Evolutionary conservation across 176 grass and related monocot genomes (phyloP), one percentile per base, ranked within the genome.

Genomic region (Oryza brachyantha): DNA sequence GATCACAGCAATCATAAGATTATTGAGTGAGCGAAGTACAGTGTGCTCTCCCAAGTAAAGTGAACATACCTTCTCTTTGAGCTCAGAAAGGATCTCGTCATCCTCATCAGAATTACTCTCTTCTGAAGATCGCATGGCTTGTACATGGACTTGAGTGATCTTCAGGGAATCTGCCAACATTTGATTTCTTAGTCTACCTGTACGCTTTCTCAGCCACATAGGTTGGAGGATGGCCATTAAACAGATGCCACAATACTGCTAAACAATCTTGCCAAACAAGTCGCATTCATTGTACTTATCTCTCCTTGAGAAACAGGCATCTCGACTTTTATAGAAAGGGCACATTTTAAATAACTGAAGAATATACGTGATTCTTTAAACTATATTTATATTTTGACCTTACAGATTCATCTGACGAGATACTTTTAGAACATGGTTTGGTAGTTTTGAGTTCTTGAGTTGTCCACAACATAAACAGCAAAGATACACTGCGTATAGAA

Each of bases 1-100:
- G 36, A 77, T 39, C 3, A 11, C 60, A 21, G 42, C 60, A 36
- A 72, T 7, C 60, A 60, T 14, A 46, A 76, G 32, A 59, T 40
- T 64, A 76, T 17, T 75, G 45, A 64, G 14, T 57, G 27, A 71
- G 28, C 36, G 28, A 50, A 84, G 76, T 34, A 68, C 9, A 35
- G 28, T 29, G 31, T 7, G 63, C 17, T 46, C 74, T 29, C 8
- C 21, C 5, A 40, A 80, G 40, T 32, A 26, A 60, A 37, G 41
- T 65, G 41, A 85, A 66, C 14, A 29, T 84, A 96, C 93, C 85
- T 92, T 96, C 10, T 81, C 74, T 28, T 57, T 79, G 29, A 96
- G 61, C 66, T 79, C 87, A 27, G 79, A 67, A 48, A 96, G 81
- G 25, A 86, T 11, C 0, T 90, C 87, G 0, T 88, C 67, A 0